These are phyloP conservation scores for Falciphora oryzae DNA, from an alignment of 2,329 filamentous ascomycete species.

Conservation along the genomic window DNA sequence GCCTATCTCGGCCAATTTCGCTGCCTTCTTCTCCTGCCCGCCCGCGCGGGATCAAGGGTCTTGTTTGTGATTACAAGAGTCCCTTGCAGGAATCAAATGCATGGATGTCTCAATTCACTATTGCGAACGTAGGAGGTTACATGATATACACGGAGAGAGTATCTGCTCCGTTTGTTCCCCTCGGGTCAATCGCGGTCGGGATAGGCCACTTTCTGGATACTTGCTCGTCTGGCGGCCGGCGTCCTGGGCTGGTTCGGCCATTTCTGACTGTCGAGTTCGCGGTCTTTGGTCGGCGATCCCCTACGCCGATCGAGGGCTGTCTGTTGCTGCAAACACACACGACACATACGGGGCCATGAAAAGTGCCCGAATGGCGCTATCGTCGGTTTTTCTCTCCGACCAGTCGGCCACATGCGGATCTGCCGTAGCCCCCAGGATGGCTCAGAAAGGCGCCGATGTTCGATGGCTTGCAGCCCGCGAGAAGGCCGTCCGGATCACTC, in stretches of 20 bases:
- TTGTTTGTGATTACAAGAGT: neutral
- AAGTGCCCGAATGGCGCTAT: no score
- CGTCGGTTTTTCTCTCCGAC: neutral
- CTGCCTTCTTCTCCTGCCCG: neutral
- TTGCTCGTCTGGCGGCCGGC: no score
- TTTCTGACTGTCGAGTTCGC: no score
- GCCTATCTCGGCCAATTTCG: constrained; percentile 8
- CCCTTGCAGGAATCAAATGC: neutral
- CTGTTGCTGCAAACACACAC: no score
- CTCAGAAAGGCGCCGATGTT: neutral
- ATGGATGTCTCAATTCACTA: neutral
- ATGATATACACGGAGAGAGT: no score
- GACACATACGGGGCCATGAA: neutral
- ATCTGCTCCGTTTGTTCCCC: no score
- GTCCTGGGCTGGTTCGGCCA: no score
- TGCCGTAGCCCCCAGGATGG: neutral
- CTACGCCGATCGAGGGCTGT: no score
- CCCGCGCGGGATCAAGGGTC: neutral
- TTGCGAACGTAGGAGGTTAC: no score
- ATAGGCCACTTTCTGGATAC: no score
- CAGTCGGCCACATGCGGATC: neutral
- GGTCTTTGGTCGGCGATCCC: no score
- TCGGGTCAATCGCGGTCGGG: no score
- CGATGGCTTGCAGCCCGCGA: neutral
- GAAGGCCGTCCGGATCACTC: neutral